A percentile compares a stretch with the other conserved stretches of the same genome.
Evolutionary conservation across 1,139 yeast species (phyloP).

Genomic region (Diutina catenulata): DNA sequence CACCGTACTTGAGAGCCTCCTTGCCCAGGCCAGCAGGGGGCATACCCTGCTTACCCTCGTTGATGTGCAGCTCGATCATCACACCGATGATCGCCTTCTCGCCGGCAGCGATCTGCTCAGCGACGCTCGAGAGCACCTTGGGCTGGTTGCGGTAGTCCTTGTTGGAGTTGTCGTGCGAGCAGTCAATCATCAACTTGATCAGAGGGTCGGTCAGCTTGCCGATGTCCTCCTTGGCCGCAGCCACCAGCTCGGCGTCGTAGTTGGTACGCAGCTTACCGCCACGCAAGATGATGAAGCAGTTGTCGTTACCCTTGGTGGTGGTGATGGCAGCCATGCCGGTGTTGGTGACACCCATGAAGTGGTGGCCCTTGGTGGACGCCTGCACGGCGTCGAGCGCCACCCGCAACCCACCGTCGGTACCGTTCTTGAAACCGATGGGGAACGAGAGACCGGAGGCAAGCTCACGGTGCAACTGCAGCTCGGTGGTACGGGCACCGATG

Average conservation of each 20-base stretch:
- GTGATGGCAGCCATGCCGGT: conserved; percentile 95
- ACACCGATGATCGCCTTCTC: conserved; percentile 77
- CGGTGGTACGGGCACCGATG: conserved; percentile 98
- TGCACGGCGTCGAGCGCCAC: conserved; percentile 92
- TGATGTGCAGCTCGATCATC: conserved; percentile 90
- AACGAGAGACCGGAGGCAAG: conserved; percentile 91
- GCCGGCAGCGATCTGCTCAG: conserved; percentile 73
- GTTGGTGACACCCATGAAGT: conserved; percentile 94
- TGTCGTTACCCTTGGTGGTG: conserved; percentile 86
- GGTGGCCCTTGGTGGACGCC: conserved; percentile 89
- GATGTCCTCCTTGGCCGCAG: conserved; percentile 52
- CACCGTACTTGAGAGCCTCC: conserved; percentile 79
- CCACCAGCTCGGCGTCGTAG: conserved; percentile 71
- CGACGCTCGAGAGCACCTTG: conserved; percentile 65
- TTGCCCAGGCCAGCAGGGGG: conserved; percentile 47
- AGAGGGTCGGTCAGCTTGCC: conserved; percentile 23
- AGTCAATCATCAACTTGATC: conserved; percentile 73
- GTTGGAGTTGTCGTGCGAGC: conserved; percentile 93
- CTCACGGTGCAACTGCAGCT: conserved; percentile 95
- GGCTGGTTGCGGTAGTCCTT: conserved; percentile 96
- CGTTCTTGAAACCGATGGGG: conserved; percentile 98
- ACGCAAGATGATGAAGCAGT: conserved; percentile 82
- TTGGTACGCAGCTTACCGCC: conserved; percentile 95
- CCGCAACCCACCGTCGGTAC: conserved; percentile 89
- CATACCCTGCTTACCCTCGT: conserved; percentile 85